phyloP scores from a whole-genome alignment of 208 protist species.

The Tritrichomonas musculus region DNA sequence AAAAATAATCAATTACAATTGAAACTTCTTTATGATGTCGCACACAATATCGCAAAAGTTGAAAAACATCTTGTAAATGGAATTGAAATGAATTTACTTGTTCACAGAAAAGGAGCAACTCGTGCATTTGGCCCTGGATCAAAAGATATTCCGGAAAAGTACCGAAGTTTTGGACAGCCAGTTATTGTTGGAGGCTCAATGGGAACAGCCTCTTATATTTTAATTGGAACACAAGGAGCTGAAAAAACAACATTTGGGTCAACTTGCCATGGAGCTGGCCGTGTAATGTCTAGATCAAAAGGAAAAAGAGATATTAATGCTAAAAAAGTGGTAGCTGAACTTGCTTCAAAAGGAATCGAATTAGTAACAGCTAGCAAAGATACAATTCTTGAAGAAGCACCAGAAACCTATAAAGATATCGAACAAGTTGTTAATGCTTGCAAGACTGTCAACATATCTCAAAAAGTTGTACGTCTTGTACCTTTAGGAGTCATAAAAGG shows the following conservation, averaged over 20 bases:
- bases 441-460: constrained; percentile 65
- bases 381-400: constrained; percentile 68
- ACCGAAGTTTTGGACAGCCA: constrained; percentile 68
- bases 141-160: constrained; percentile 66
- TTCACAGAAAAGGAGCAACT: constrained; percentile 75
- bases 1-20: constrained; percentile 61
- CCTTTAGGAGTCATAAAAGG: constrained; percentile 73
- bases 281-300: constrained; percentile 52
- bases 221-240: constrained; percentile 66
- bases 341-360: constrained; percentile 57
- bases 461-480: constrained; percentile 58
- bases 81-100: constrained; percentile 53
- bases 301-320: constrained; percentile 46
- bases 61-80: constrained; percentile 63
- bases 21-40: too few species aligned
- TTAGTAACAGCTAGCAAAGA: constrained; percentile 67
- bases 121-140: constrained; percentile 69
- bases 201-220: constrained; percentile 68
- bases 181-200: constrained; percentile 75
- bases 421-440: constrained; percentile 50
- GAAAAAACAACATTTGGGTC: constrained; percentile 60
- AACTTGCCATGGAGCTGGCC: constrained; percentile 74
- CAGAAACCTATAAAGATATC: constrained; percentile 73
- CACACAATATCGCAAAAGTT: constrained; percentile 73
- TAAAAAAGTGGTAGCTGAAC: constrained; percentile 52